Evolutionary conservation across 2,329 filamentous ascomycete genomes (phyloP).

Genomic region (Epichloe bromicola): DNA sequence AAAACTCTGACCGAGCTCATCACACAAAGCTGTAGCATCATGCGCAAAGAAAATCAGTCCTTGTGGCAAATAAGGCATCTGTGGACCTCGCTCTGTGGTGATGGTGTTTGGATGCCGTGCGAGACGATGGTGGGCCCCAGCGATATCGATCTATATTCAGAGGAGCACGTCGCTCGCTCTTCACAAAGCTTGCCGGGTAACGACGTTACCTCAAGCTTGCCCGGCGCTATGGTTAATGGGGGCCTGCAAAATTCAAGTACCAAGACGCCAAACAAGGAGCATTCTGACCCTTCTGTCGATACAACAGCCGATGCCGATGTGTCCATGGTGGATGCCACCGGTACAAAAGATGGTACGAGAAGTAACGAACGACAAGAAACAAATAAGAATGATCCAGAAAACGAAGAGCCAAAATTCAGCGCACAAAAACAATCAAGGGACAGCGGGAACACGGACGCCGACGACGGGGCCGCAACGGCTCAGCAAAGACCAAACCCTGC

Average conservation of each 20-base stretch:
- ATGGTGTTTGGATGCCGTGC: conserved; percentile 55
- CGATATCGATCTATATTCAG: conserved; percentile 41
- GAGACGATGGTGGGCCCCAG: conserved; percentile 42
- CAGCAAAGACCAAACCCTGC: conserved; percentile 8
- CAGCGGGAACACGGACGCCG: neutral
- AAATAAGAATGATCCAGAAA: neutral
- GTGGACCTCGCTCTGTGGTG: conserved; percentile 60
- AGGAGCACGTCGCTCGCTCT: conserved; percentile 29
- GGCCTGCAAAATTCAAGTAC: conserved; percentile 1
- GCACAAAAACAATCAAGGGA: neutral
- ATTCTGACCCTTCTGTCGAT: neutral
- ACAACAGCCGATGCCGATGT: conserved; percentile 10
- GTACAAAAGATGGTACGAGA: conserved; percentile 1
- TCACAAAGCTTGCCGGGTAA: conserved; percentile 18
- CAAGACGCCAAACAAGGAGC: neutral
- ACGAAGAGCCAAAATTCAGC: neutral
- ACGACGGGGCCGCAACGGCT: conserved; percentile 7
- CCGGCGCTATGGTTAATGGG: conserved; percentile 12
- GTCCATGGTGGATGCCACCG: conserved; percentile 10
- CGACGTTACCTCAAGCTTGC: conserved; percentile 3
- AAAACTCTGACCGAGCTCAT: conserved; percentile 60
- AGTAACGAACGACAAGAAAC: neutral
- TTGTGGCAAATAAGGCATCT: conserved; percentile 65
- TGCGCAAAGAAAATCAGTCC: conserved; percentile 61
- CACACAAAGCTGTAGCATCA: conserved; percentile 53